These are phyloP conservation scores for Ustilago esculenta DNA, from an alignment of 1,284 basidiomycete species.

Conservation along the genomic window DNA sequence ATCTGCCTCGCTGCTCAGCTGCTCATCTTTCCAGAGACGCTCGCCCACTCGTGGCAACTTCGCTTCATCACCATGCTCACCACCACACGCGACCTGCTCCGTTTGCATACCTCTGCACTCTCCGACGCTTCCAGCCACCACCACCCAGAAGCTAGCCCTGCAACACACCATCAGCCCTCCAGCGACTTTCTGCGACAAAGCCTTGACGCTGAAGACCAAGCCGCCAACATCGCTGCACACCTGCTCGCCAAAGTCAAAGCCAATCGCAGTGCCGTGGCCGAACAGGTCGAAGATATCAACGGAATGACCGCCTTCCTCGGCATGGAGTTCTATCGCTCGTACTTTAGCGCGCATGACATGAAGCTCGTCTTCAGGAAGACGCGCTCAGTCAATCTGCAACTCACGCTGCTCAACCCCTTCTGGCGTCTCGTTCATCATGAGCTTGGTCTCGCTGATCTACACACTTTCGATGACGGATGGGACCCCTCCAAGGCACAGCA, in stretches of 20 bases:
- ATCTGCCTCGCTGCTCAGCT: slow-evolving; percentile 68
- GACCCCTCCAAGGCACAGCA: slow-evolving; percentile 11
- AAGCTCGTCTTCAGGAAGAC: slow-evolving; percentile 31
- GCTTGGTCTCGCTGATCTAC: slow-evolving; percentile 20
- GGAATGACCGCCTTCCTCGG: slow-evolving; percentile 40
- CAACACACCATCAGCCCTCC: slow-evolving; percentile 4
- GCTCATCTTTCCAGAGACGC: slow-evolving; percentile 78
- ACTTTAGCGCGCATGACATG: slow-evolving; percentile 68
- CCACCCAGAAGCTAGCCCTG: neutral
- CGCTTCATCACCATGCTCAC: slow-evolving; percentile 56
- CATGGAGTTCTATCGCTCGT: slow-evolving; percentile 69
- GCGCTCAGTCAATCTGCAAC: slow-evolving; percentile 28
- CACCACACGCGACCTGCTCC: slow-evolving; percentile 17
- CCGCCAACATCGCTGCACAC: slow-evolving; percentile 8
- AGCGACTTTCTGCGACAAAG: slow-evolving; percentile 14
- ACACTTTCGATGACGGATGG: slow-evolving; percentile 16
- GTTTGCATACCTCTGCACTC: slow-evolving; percentile 25
- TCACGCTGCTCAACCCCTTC: slow-evolving; percentile 35
- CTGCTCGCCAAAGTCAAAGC: slow-evolving; percentile 20
- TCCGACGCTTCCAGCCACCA: slow-evolving; percentile 12
- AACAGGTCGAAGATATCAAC: slow-evolving; percentile 26
- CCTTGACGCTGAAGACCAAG: slow-evolving; percentile 26
- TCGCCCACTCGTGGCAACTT: slow-evolving; percentile 72
- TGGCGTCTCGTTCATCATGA: slow-evolving; percentile 34
- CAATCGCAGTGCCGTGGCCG: slow-evolving; percentile 14